Evolutionary conservation across 805 yeast species (phyloP), one percentile per base, ranked within the genome.

Genomic region (Ogataea polymorpha): DNA sequence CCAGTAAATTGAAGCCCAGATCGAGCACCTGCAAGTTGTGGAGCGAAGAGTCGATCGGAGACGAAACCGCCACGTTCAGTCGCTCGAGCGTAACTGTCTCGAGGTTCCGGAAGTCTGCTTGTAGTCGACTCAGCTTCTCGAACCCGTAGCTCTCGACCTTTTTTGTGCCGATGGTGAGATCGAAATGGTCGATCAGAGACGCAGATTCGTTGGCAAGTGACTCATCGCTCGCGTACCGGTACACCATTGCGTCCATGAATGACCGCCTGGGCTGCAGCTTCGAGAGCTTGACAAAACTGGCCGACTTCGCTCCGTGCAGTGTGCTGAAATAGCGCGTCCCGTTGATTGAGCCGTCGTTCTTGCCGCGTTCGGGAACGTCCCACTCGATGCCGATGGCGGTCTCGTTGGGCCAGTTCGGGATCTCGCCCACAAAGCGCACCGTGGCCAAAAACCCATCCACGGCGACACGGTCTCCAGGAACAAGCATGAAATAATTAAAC

Each of bases 331-430:
- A 86, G 39, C 57, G 51, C 0, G 61, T 52, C 0, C 82, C 86
- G 15, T 74, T 66, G 20, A 77, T 45, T 1, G 56, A 42, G 0
- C 98, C 98, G 46, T 74, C 65, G 57, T 89, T 79, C 52, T 81
- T 86, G 1, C 97, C 97, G 25, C 88, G 67, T 0, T 45, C 41
- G 0, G 71, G 62, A 32, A 78, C 67, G 57, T 90, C 97, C 96
- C 96, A 90, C 59, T 90, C 96, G 3, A 90, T 71, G 0, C 97
- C 97, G 11, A 76, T 59, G 0, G 91, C 88, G 1, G 49, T 29
- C 0, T 59, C 65, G 8, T 59, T 56, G 0, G 75, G 72, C 96
- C 96, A 88, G 10, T 65, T 68, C 0, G 80, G 79, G 0, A 88
- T 61, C 3, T 37, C 32, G 0, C 96, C 96, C 2, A 72, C 54